Base-by-base conservation (phyloP, 208 protist genomes). In the Ichthyophonus hoferi region DNA sequence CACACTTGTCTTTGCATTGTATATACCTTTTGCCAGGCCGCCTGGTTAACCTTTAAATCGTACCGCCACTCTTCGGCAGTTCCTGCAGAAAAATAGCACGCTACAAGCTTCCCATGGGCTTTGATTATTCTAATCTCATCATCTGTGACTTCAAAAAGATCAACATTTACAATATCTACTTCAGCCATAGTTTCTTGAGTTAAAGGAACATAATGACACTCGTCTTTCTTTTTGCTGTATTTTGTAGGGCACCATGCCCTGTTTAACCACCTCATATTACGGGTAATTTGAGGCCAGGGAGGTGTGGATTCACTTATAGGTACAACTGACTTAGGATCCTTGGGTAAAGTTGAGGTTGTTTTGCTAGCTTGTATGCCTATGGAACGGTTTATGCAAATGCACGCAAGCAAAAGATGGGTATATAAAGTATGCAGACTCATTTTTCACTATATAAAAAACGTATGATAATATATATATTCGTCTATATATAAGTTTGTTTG, bases 81-180 rank as follows among this genome's bases (percentile, higher is more conserved):
- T 50, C 82, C 82, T 50, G 82, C 82, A 39, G 82, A 86, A 2
- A 86, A 58, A 39, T 86, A 86, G 40, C 82, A 86, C 2, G 40
- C 38, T 17, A 86, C 82, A 2, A 86, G 1, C 1, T 67, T 12
- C 1, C 33, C 33, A 24, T 86, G 1, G 40, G 2, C n/a, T 39
- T 86, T 43, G 1, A 86, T 14, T 35, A 34, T n/a, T 34, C 1
- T 1, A 67, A 86, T 76, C 1, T 86, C 1, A 35, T 24, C 38
- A 34, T 43, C 14, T 7, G 14, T 58, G 1, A 67, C 82, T 7
- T 86, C 42, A 43, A 67, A 67, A 40, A 2, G 24, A 67, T 86
- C 82, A 67, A 86, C n/a, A 38, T 58, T 2, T 1, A 86, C 42
- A 7, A 86, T 67, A 34, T 86, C 40, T 31, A 38, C 38, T 2